Evolutionary conservation across 192 early-diverging fungal species (phyloP).

Genomic region (Spizellomyces sp.): DNA sequence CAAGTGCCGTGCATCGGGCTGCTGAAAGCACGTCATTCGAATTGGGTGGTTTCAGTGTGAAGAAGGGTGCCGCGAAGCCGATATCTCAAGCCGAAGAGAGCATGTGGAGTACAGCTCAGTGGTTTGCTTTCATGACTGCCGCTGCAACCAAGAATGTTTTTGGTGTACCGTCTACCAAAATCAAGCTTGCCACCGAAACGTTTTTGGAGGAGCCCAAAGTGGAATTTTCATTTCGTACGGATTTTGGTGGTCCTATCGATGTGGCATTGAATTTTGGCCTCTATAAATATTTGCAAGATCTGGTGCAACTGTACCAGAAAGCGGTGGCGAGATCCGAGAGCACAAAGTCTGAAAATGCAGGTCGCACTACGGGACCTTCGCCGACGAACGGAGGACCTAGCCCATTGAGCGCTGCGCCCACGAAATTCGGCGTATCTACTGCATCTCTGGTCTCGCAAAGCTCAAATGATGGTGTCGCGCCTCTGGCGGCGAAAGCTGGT

Average conservation of each 20-base stretch:
- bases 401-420: not conserved
- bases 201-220: conserved; percentile 28
- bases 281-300: conserved; percentile 50
- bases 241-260: conserved; percentile 51
- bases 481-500: not conserved
- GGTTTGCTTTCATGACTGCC: conserved; percentile 48
- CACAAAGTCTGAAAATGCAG: not conserved
- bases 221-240: conserved; percentile 42
- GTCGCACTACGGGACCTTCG: not conserved
- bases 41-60: conserved; percentile 34
- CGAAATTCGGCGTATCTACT: conserved; percentile 3
- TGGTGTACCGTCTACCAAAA: conserved; percentile 28
- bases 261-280: conserved; percentile 56
- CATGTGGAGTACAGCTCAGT: conserved; percentile 49
- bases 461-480: not conserved
- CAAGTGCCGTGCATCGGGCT: not conserved
- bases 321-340: conserved; percentile 23
- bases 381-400: not conserved
- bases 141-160: conserved; percentile 46
- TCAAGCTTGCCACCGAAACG: conserved; percentile 23
- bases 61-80: conserved; percentile 42
- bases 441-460: conserved; percentile 4
- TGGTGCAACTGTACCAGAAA: conserved; percentile 41
- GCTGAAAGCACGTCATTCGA: conserved; percentile 25
- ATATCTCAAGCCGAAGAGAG: conserved; percentile 50